Evolutionary conservation across 192 early-diverging fungal species (phyloP).

Genomic region (Entrophospora sp.): DNA sequence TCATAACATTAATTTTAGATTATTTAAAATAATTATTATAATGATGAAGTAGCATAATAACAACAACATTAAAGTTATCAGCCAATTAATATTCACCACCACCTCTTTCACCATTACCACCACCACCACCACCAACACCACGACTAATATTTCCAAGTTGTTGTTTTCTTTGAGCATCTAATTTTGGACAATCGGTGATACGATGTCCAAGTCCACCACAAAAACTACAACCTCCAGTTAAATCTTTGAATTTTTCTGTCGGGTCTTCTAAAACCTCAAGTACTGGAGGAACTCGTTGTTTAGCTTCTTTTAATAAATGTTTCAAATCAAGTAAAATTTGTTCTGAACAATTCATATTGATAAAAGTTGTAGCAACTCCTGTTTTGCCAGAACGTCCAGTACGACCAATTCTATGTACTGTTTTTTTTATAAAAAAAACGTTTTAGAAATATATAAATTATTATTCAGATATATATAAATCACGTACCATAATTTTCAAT

Average conservation of each 20-base stretch:
- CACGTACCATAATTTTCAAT: slow-evolving; percentile 93
- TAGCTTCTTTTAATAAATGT: slow-evolving; percentile 82
- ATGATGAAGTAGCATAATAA: no score
- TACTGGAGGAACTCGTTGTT: slow-evolving; percentile 86
- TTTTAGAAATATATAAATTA: neutral
- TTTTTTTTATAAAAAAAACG: slow-evolving; percentile 5
- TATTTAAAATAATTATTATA: no score
- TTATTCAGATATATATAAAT: neutral
- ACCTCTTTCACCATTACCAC: slow-evolving; percentile 11
- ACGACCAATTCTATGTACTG: slow-evolving; percentile 91
- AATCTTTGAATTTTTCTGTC: slow-evolving; percentile 71
- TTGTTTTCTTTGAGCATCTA: slow-evolving; percentile 35
- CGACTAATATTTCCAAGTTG: slow-evolving; percentile 20
- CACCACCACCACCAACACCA: slow-evolving; percentile 11
- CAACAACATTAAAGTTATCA: no score
- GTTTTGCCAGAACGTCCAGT: slow-evolving; percentile 96
- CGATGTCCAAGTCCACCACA: slow-evolving; percentile 95
- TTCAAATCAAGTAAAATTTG: slow-evolving; percentile 94
- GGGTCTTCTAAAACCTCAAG: slow-evolving; percentile 82
- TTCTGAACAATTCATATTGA: slow-evolving; percentile 85
- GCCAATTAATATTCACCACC: slow-evolving; percentile 15
- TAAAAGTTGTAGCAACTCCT: slow-evolving; percentile 95
- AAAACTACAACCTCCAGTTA: slow-evolving; percentile 77
- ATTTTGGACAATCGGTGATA: slow-evolving; percentile 78
- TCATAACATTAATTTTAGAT: no score